phyloP scores from a whole-genome alignment of 495 filamentous ascomycete species.

The Xylaria venustula region DNA sequence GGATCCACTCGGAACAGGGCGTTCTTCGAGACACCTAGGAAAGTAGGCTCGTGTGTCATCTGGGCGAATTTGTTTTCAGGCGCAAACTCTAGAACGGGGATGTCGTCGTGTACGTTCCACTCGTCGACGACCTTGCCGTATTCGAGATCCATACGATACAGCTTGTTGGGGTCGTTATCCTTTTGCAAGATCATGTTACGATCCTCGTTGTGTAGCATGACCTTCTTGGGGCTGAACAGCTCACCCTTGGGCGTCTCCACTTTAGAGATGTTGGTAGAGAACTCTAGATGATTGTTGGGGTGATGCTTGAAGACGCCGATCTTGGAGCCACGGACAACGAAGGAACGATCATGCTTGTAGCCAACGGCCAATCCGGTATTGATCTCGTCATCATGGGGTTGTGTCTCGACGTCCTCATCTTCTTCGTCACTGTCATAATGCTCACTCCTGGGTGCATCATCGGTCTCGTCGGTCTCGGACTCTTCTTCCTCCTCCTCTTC shows the following conservation, averaged over 20 bases:
- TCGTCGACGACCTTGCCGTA: slow-evolving; percentile 99
- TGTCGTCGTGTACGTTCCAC: slow-evolving; percentile 99
- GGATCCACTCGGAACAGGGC: slow-evolving; percentile 94
- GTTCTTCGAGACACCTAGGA: slow-evolving; percentile 87
- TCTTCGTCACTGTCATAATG: slow-evolving; percentile 93
- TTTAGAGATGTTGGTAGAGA: slow-evolving; percentile 96
- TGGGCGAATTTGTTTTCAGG: slow-evolving; percentile 98
- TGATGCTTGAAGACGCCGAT: slow-evolving; percentile 99
- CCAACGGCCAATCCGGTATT: slow-evolving; percentile 98
- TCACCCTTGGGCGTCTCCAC: slow-evolving; percentile 86
- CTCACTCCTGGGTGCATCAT: slow-evolving; percentile 52
- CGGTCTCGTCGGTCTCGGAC: slow-evolving; percentile 56
- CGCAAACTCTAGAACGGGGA: slow-evolving; percentile 83
- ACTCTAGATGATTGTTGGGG: slow-evolving; percentile 85
- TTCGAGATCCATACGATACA: slow-evolving; percentile 98
- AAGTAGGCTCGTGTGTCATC: slow-evolving; percentile 93
- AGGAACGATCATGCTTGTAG: slow-evolving; percentile 95
- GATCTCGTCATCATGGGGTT: slow-evolving; percentile 74
- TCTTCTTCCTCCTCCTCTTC: slow-evolving; percentile 65
- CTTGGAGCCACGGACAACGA: slow-evolving; percentile 93
- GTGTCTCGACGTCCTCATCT: slow-evolving; percentile 74
- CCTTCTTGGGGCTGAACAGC: slow-evolving; percentile 91
- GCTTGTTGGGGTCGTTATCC: slow-evolving; percentile 75
- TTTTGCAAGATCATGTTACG: slow-evolving; percentile 91
- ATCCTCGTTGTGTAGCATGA: slow-evolving; percentile 96